A percentile compares a stretch with the other conserved stretches of the same genome.
Evolutionary conservation across 495 filamentous ascomycete genomes (phyloP).

Genomic region (Arthonia radiata): DNA sequence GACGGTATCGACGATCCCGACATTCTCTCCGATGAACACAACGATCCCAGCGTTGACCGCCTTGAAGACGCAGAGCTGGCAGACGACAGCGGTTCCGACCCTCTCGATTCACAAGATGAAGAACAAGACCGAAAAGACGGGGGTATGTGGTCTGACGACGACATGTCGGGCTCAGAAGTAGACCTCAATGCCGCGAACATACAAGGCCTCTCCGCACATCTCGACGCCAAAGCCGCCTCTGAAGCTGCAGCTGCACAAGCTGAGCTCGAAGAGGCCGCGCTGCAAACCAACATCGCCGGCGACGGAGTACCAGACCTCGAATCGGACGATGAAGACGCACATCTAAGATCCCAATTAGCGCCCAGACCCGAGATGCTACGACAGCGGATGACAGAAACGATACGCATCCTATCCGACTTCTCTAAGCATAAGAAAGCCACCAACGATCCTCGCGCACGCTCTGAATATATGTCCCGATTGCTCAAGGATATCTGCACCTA

Average conservation of each 20-base stretch:
- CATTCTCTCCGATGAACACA: constrained; percentile 26
- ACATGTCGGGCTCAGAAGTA: constrained; percentile 70
- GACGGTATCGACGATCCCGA: constrained; percentile 8
- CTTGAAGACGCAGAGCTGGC: constrained; percentile 20
- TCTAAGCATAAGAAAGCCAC: constrained; percentile 28
- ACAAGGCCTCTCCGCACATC: constrained; percentile 57
- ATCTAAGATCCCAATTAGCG: constrained; percentile 31
- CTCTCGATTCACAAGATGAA: constrained; percentile 13
- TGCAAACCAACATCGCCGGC: constrained; percentile 89
- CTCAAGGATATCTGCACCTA: constrained; percentile 83
- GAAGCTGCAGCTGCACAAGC: constrained; percentile 56
- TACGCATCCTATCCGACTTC: constrained; percentile 77
- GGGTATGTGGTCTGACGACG: constrained; percentile 77
- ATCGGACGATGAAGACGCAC: constrained; percentile 22
- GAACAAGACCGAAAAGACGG: constrained; percentile 23
- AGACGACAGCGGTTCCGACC: constrained; percentile 8
- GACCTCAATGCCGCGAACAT: constrained; percentile 90
- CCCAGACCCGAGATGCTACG: constrained; percentile 79
- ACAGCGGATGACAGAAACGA: constrained; percentile 74
- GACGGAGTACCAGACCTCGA: constrained; percentile 23
- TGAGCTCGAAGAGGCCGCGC: constrained; percentile 59
- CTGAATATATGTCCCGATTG: constrained; percentile 67
- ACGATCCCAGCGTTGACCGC: constrained; percentile 1
- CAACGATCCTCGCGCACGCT: constrained; percentile 51
- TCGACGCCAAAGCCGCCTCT: constrained; percentile 44